phyloP scores from a whole-genome alignment of 2,329 filamentous ascomycete genomes.

The Massarina eburnea region DNA sequence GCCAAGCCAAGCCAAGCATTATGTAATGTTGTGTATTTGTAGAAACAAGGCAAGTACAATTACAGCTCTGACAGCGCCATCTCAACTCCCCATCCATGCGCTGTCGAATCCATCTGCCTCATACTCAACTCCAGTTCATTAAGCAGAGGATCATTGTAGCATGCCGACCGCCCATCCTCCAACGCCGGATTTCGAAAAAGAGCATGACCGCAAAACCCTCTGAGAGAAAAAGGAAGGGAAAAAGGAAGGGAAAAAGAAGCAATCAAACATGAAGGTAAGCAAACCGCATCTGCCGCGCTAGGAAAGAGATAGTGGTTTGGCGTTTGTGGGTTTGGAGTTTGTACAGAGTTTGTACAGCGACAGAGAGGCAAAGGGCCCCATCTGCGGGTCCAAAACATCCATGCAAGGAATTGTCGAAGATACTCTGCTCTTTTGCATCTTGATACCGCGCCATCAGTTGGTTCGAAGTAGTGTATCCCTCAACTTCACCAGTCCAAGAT shows the following conservation, averaged over 20 bases:
- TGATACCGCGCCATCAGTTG: background rate
- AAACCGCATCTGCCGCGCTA: background rate
- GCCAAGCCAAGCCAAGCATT: too few relatives aligned
- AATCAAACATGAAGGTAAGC: too few relatives aligned
- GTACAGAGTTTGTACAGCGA: slow-evolving; percentile 4
- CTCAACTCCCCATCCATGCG: background rate
- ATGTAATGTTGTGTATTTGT: slow-evolving; percentile 15
- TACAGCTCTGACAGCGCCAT: slow-evolving; percentile 2
- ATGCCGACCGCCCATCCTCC: slow-evolving; percentile 4
- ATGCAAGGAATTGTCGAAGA: background rate
- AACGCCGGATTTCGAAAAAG: slow-evolving; percentile 8
- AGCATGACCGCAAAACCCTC: slow-evolving; percentile 8
- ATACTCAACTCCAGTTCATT: slow-evolving; percentile 25
- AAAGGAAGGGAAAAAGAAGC: background rate
- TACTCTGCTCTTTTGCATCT: background rate
- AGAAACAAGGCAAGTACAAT: slow-evolving; percentile 5
- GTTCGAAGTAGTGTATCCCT: slow-evolving; percentile 3
- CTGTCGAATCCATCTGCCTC: slow-evolving; percentile 7
- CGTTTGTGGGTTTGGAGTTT: background rate
- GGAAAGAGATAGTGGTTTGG: background rate
- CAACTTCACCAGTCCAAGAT: slow-evolving; percentile 16
- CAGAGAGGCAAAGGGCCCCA: background rate
- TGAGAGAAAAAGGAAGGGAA: background rate
- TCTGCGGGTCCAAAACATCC: background rate
- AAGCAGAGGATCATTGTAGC: slow-evolving; percentile 19